Conservation (phyloP, 2,329 filamentous ascomycete genomes). For the Penicillium italicum region DNA sequence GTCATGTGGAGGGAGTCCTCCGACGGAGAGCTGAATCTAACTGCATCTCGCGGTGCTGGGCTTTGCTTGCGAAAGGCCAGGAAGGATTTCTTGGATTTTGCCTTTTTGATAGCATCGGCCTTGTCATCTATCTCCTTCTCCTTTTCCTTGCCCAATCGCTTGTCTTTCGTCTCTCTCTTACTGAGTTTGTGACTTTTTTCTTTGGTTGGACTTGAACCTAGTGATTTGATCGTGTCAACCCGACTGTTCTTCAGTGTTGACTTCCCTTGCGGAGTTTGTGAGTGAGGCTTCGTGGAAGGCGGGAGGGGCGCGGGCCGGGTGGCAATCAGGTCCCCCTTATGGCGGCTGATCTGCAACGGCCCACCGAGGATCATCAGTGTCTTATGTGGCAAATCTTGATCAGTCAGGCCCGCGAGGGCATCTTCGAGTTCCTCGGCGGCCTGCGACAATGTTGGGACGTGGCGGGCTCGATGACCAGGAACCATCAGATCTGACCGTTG, state of each 20-base stretch:
- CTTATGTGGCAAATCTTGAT: slow-evolving; percentile 1
- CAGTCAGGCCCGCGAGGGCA: slow-evolving; percentile 10
- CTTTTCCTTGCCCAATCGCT: background rate
- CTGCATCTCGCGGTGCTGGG: background rate
- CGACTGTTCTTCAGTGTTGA: background rate
- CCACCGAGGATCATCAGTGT: slow-evolving; percentile 22
- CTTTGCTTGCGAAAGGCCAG: slow-evolving; percentile 3
- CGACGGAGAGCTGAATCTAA: slow-evolving; percentile 5
- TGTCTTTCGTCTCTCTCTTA: slow-evolving; percentile 1
- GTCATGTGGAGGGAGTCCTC: background rate
- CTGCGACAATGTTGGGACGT: slow-evolving; percentile 28
- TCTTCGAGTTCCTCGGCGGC: slow-evolving; percentile 35
- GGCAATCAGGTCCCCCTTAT: slow-evolving; percentile 33
- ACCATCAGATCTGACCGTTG: slow-evolving; percentile 1
- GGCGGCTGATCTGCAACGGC: slow-evolving; percentile 35
- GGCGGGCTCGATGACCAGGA: slow-evolving; percentile 9
- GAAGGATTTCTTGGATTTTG: slow-evolving; percentile 3
- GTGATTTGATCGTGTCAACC: background rate
- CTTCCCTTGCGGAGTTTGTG: background rate
- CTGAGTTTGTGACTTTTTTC: slow-evolving; percentile 1
- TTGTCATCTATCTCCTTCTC: background rate
- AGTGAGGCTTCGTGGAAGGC: slow-evolving; percentile 22
- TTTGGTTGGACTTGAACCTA: background rate
- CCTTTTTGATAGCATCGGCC: background rate
- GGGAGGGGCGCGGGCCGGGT: slow-evolving; percentile 32